These are phyloP conservation scores for Pseudopithomyces chartarum DNA, from an alignment of 2,329 filamentous ascomycete genomes.

Conservation along the genomic window DNA sequence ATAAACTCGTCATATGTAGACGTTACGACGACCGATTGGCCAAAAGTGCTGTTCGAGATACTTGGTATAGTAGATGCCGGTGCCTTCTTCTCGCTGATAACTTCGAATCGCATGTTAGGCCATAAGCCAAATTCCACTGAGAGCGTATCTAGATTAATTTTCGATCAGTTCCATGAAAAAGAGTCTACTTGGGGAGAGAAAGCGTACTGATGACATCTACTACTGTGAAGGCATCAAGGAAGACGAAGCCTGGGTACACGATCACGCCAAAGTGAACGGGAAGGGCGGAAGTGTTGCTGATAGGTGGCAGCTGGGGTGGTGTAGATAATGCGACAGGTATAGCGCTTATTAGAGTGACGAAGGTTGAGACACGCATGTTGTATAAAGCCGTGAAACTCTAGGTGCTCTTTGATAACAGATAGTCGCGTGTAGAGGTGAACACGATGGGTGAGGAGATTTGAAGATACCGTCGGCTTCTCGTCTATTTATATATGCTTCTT, in stretches of 20 bases:
- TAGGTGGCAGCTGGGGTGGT: not conserved
- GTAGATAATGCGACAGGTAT: not conserved
- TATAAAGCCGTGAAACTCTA: not conserved
- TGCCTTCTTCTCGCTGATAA: not conserved
- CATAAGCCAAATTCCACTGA: no score
- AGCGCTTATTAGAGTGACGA: not conserved
- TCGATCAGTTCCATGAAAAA: not conserved
- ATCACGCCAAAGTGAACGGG: not conserved
- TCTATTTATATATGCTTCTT: no score
- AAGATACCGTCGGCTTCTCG: no score
- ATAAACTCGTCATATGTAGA: not conserved
- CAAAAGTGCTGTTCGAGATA: not conserved
- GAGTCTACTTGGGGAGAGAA: not conserved
- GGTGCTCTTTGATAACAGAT: no score
- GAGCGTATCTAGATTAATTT: not conserved
- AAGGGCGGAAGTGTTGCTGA: not conserved
- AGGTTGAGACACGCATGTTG: not conserved
- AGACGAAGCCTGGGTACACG: not conserved
- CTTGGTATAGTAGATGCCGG: not conserved
- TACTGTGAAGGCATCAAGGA: not conserved
- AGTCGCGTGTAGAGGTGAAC: no score
- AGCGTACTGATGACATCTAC: not conserved
- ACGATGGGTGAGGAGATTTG: no score
- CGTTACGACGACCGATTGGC: not conserved
- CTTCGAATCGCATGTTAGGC: not conserved